Evolutionary conservation across 306 rosid genomes (phyloP).

Genomic region (Cyamopsis tetragonoloba): DNA sequence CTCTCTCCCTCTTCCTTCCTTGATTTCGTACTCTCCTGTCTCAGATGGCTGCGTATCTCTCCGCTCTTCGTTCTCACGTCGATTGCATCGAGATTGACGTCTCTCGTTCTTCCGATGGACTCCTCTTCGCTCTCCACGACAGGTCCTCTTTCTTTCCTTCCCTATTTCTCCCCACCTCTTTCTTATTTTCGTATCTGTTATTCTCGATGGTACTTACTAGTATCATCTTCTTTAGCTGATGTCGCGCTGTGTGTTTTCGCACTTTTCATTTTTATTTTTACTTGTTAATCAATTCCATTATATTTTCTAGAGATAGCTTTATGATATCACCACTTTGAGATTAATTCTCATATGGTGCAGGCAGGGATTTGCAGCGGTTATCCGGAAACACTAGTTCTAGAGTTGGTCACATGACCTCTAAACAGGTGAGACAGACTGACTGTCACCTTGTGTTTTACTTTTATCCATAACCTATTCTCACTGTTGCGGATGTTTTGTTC

Average conservation of each 20-base stretch:
- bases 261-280: no score
- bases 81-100: slow-evolving; percentile 91
- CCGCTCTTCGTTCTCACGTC: slow-evolving; percentile 59
- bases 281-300: background rate
- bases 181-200: no score
- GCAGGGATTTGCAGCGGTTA: slow-evolving; percentile 94
- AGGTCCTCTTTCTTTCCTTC: slow-evolving; percentile 42
- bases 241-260: no score
- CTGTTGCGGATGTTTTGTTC: background rate
- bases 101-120: slow-evolving; percentile 84
- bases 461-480: background rate
- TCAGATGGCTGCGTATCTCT: slow-evolving; percentile 70
- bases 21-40: background rate
- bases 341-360: slow-evolving; percentile 63
- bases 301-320: slow-evolving; percentile 7
- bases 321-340: slow-evolving; percentile 38
- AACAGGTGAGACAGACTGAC: slow-evolving; percentile 42
- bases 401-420: slow-evolving; percentile 62
- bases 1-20: background rate
- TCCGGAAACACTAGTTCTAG: slow-evolving; percentile 57
- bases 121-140: slow-evolving; percentile 85
- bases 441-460: background rate
- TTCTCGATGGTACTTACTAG: no score
- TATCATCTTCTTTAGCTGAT: no score
- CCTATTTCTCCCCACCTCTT: background rate